Evolutionary conservation across 2,329 filamentous ascomycete species (phyloP), one percentile per base, ranked within the genome.

Genomic region (Cladosporium sp.): DNA sequence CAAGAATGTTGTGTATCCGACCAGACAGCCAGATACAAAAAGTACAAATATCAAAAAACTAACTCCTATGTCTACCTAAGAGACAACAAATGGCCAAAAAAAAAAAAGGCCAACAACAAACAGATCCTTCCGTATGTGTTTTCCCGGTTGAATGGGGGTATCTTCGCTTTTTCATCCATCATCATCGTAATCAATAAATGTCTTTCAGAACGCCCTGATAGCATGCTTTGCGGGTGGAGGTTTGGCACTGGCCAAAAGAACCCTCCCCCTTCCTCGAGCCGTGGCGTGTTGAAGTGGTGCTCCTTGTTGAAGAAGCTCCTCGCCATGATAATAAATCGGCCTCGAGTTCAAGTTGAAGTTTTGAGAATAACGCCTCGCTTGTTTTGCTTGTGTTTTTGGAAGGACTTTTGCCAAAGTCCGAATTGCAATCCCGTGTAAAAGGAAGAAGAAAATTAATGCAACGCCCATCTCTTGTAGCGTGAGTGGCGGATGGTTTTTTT

Each of bases 81-180:
- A 32, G 2, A 10, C 28, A 32, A 32, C 9, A 28, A 28, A 28
- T 9, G 28, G 28, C 4, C 28, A 4, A 32, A 32, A 32, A 32
- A 28, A 25, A 44, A 15, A 20, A 28, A 32, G 1, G 39, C n/a
- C n/a, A n/a, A n/a, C n/a, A 39, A 40, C 24, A 36, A 40, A 34
- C 19, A 40, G 19, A 36, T 47, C 22, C 19, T 49, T 35, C 51
- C 51, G 51, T 54, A 54, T 54, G 25, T 36, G 44, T 47, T 32
- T 32, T 55, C 55, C 66, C 65, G 61, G 66, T 69, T 68, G 66
- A 69, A 68, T 69, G 65, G 67, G 28, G 66, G 67, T 68, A 67
- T 68, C 64, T 67, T 59, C 56, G 59, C 55, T 61, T 56, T 56
- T 56, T 51, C 55, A 57, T 56, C 47, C 55, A 61, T 60, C 53